These are phyloP conservation scores for Penicillium sp. DNA, from an alignment of 2,329 filamentous ascomycete species.

Conservation along the genomic window DNA sequence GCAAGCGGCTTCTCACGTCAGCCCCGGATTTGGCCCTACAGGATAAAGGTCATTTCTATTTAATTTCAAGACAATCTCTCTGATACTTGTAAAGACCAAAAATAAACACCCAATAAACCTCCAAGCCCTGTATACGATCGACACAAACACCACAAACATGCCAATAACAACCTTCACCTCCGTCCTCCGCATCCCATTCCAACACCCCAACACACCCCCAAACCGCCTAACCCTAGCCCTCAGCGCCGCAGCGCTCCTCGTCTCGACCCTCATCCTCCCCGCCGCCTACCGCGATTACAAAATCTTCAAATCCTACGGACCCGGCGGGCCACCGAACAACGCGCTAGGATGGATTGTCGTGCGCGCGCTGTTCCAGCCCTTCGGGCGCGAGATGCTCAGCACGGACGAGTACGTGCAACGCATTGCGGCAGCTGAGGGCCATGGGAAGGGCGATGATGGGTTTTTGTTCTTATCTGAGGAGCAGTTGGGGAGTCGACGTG, in stretches of 20 bases:
- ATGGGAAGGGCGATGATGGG: slow-evolving; percentile 22
- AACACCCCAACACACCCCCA: slow-evolving; percentile 7
- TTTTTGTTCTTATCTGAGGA: slow-evolving; percentile 19
- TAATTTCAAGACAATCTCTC: not conserved
- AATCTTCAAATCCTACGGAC: slow-evolving; percentile 39
- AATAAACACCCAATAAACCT: not conserved
- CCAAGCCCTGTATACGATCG: not conserved
- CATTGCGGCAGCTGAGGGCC: slow-evolving; percentile 24
- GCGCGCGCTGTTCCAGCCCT: slow-evolving; percentile 26
- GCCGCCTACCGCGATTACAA: slow-evolving; percentile 36
- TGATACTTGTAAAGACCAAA: not conserved
- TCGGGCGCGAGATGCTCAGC: slow-evolving; percentile 30
- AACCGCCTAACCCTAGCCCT: slow-evolving; percentile 19
- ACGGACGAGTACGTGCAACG: slow-evolving; percentile 29
- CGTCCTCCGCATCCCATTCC: slow-evolving; percentile 11
- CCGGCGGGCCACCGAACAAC: slow-evolving; percentile 40
- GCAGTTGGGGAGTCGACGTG: slow-evolving; percentile 17
- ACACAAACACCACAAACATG: slow-evolving; percentile 2
- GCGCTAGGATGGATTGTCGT: slow-evolving; percentile 36
- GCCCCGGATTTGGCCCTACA: not conserved
- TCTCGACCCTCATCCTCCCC: slow-evolving; percentile 22
- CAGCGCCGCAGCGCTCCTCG: slow-evolving; percentile 17
- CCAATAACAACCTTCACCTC: slow-evolving; percentile 4
- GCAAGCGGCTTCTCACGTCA: slow-evolving; percentile 11
- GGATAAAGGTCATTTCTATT: not conserved